These are phyloP conservation scores for Sutorius australiensis DNA, from an alignment of 768 basidiomycete genomes.

Conservation along the genomic window DNA sequence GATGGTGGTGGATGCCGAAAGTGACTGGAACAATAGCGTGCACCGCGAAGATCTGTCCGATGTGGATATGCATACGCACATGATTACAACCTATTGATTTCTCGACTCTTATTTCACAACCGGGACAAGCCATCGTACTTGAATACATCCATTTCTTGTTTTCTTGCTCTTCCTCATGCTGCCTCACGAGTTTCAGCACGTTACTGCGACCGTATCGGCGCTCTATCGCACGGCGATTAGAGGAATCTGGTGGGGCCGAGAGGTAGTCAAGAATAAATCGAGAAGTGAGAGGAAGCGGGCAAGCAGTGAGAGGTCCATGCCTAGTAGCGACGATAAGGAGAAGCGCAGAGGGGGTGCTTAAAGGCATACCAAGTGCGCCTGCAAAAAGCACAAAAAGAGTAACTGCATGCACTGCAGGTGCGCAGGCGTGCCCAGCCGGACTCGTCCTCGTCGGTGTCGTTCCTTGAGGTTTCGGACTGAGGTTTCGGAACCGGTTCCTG, in stretches of 20 bases:
- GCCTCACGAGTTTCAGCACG: conserved; percentile 54
- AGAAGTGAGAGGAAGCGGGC: conserved; percentile 65
- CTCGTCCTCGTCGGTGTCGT: conserved; percentile 43
- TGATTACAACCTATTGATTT: conserved; percentile 85
- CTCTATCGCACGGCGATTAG: conserved; percentile 52
- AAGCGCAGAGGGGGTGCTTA: background rate
- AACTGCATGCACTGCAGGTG: conserved; percentile 65
- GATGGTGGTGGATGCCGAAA: background rate
- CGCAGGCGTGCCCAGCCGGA: conserved; percentile 71
- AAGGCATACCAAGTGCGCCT: conserved; percentile 65
- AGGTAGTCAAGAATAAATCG: conserved; percentile 66
- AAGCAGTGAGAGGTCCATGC: conserved; percentile 78
- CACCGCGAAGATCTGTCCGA: too few species aligned
- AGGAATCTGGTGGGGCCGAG: conserved; percentile 48
- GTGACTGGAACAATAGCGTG: background rate
- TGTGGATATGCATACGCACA: conserved; percentile 41
- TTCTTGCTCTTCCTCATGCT: conserved; percentile 69
- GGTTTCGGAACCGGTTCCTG: conserved; percentile 75
- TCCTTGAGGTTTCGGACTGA: conserved; percentile 13
- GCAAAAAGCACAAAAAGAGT: conserved; percentile 83
- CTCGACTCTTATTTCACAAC: conserved; percentile 69
- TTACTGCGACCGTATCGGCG: conserved; percentile 59
- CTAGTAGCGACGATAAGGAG: conserved; percentile 34
- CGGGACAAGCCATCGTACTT: conserved; percentile 69
- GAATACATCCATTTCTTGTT: conserved; percentile 70